Base-by-base conservation (phyloP, 306 rosid genomes). In the Urtica urens region DNA sequence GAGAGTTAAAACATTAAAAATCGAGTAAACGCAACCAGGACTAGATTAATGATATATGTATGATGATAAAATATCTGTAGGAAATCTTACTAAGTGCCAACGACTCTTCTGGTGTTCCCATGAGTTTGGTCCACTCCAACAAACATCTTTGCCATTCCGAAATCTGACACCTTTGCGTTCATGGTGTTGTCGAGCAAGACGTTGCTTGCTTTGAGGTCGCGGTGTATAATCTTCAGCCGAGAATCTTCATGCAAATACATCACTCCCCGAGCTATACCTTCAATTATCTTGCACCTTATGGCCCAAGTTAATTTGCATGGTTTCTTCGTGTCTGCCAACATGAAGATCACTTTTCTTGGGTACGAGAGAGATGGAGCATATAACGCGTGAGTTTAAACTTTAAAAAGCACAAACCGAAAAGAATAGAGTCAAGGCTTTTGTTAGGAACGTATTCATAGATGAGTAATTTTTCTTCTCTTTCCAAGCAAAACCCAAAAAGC, bases 161-260 rank as follows among this genome's bases (percentile, higher is more conserved):
- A 71, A 25, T 65, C 77, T 4, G 68, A 49, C 37, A 71, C 47
- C 54, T 71, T 71, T 1, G 77, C 53, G 4, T 60, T 65, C 65
- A 65, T 49, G 2, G 65, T 45, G 2, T 2, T 29, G 38, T 70
- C 76, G 22, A 64, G 38, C 51, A 70, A 43, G 21, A 70, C 10
- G 4, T 70, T 70, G 17, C 67, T 64, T 0, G 71, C 63, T 49
- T 70, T 70, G 9, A 70, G 71, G 55, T 64, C 64, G 1, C 72
- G 68, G 25, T 65, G 76, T 11, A 65, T 71, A 38, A 71, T 65
- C 28, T 26, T 49, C 10, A 71, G 64, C 9, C 57, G 39, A 38
- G 72, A 71, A 41, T 71, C 76, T 18, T 71, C 48, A 10, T 65
- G 76, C 18, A 65, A 67, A 38, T 64, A 65, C 4, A 55, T 19